Evolutionary conservation across 805 yeast genomes (phyloP), one percentile per base, ranked within the genome.

Genomic region (Suhomyces sp.): DNA sequence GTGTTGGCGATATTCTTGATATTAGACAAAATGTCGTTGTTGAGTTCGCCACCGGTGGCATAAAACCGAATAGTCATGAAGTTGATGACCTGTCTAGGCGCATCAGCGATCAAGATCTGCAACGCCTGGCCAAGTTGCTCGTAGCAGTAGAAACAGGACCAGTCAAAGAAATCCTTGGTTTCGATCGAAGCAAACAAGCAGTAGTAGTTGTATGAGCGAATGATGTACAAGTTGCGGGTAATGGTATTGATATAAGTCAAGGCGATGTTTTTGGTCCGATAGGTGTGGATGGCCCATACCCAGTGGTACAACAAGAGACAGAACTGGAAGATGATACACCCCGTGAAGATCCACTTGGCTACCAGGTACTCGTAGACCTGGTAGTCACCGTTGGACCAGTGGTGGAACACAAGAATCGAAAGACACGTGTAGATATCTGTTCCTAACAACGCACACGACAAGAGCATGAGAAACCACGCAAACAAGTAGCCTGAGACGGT

Each of bases 31-130:
- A 75, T 71, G 52, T 78, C 76, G 49, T 77, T 73, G 24, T 49
- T 40, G 39, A 65, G 55, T 48, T 73, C 77, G 13, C 80, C 79
- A 31, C 76, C 71, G 0, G 83, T 72, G 37, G 79, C 82, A 50
- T 82, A 82, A 57, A 72, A 74, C 8, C 67, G 65, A 19, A 86
- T 69, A 0, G 97, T 89, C 58, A 87, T 72, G 24, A 91, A 87
- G 63, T 90, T 90, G 55, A 90, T 80, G 1, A 88, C 85, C 68
- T 90, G 97, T 68, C 97, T 82, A 21, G 97, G 97, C 15, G 91
- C 78, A 58, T 90, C 96, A 0, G 96, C 91, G 44, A 88, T 71
- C 8, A 89, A 60, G 57, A 89, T 77, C 44, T 73, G 75, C 44
- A 81, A 71, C 12, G 87, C 86, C 49, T 81, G 80, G 59, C 86